Evolutionary conservation across 345 rosid genomes (phyloP), one percentile per base, ranked within the genome.

Genomic region (Eucalyptus tenuipes): DNA sequence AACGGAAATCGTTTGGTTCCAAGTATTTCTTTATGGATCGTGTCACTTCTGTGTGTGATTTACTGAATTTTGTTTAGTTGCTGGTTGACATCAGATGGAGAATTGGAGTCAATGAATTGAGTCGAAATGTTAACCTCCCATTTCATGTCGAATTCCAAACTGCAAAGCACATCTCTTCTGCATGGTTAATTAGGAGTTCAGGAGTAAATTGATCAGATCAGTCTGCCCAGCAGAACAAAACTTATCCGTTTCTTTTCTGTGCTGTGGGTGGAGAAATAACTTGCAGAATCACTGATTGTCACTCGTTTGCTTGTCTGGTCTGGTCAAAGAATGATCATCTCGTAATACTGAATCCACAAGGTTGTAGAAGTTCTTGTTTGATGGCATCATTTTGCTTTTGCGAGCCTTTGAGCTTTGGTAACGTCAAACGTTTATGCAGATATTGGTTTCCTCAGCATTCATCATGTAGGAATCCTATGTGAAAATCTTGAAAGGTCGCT

Each of bases 381-480:
- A 53, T 86, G 86, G 42, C 27, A 45, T 45, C 3, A 5, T 50
- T 49, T 2, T 20, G 29, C 61, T 53, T 52, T 44, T 37, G 84
- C 1, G 13, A 40, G 7, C 59, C 16, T 24, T 47, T 22, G 5
- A 45, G 4, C 47, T 29, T 55, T 53, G 40, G 27, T 44, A 66
- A 53, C 55, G 15, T 48, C 27, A 10, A 7, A 87, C 85, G 33
- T 79, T 86, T 53, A 59, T 91, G 88, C 93, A 98, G 99, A 98
- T 92, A 96, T 95, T 88, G 99, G 98, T 64, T 95, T 94, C 89
- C 95, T 97, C 86, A 90, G 97, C 50, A 91, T 96, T 81, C 99
- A 98, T 86, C 99, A 98, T 55, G 99, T 98, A 15, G 99, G 98
- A 86, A 88, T 98, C 53, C 95, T 98, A 49, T 96, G 99, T 53